phyloP scores from a whole-genome alignment of 2,329 filamentous ascomycete species.

The Verticillium albo-atrum region DNA sequence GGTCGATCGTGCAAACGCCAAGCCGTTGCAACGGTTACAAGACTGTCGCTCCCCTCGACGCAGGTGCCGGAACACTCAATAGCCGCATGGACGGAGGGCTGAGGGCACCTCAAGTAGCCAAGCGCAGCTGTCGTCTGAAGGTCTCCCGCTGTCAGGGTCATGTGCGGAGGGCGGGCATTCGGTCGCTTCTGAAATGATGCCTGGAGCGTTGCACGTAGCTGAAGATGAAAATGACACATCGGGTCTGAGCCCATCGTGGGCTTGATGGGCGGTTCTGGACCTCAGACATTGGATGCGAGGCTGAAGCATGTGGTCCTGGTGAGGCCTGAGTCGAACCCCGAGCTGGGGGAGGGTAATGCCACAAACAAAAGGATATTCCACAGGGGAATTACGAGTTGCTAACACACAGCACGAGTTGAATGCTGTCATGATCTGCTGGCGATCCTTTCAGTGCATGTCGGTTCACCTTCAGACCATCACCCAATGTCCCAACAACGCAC shows the following conservation, averaged over 20 bases:
- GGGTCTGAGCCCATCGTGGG: background rate
- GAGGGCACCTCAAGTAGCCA: background rate
- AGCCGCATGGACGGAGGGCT: background rate
- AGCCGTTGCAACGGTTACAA: conserved; percentile 4
- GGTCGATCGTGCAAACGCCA: conserved; percentile 12
- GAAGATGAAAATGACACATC: background rate
- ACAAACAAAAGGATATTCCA: background rate
- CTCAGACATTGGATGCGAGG: background rate
- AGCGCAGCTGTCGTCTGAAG: background rate
- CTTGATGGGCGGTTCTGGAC: background rate
- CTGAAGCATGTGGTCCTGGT: background rate
- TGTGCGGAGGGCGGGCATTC: background rate
- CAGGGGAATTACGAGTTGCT: background rate
- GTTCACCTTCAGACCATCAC: background rate
- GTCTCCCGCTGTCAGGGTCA: background rate
- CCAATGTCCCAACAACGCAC: background rate
- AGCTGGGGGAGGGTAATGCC: background rate
- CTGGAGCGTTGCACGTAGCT: background rate
- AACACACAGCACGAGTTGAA: background rate
- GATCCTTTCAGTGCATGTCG: background rate
- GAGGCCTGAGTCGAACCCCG: background rate
- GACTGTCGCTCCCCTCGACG: background rate
- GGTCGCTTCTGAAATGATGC: background rate
- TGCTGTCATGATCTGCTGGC: background rate
- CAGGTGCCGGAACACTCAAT: background rate